phyloP scores from a whole-genome alignment of 83 land plant species.

The Picea engelmannii region DNA sequence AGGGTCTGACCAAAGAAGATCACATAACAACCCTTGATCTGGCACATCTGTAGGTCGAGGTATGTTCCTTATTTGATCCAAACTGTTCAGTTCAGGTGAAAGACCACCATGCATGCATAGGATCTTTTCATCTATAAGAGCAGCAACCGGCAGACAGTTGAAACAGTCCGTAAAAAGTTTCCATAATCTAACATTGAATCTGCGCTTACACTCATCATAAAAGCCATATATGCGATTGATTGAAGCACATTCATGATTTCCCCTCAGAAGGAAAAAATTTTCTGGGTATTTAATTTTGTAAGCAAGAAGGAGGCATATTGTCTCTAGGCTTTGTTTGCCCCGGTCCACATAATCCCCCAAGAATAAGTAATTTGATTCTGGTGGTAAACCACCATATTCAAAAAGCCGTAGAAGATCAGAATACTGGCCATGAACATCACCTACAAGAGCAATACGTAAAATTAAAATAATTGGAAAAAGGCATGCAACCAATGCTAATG shows the following conservation, averaged over 20 bases:
- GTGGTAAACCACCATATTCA: conserved; percentile 75
- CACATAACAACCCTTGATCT: conserved; percentile 18
- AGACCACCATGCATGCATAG: conserved; percentile 82
- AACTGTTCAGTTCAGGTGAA: conserved; percentile 50
- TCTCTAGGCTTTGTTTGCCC: conserved; percentile 62
- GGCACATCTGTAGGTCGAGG: conserved; percentile 1
- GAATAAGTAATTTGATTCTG: conserved; percentile 57
- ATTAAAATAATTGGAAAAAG: no score
- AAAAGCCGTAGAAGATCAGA: conserved; percentile 64
- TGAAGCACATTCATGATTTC: conserved; percentile 64
- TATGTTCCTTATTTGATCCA: conserved; percentile 21
- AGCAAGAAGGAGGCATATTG: conserved; percentile 65
- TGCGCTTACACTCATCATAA: conserved; percentile 66
- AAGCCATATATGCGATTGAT: conserved; percentile 67
- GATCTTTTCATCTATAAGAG: conserved; percentile 66
- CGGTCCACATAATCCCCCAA: conserved; percentile 70
- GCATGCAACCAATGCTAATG: no score
- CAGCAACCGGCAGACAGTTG: conserved; percentile 65
- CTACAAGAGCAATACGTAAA: conserved; percentile 15
- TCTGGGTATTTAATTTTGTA: conserved; percentile 63
- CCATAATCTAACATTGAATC: conserved; percentile 75
- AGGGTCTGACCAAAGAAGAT: conserved; percentile 29
- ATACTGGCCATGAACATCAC: conserved; percentile 77
- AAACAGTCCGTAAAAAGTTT: conserved; percentile 60
- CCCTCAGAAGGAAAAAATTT: conserved; percentile 58